A percentile compares a stretch with the other conserved stretches of the same genome.
phyloP scores from a whole-genome alignment of 1,284 basidiomycete genomes.

The Marasmius tenuissimus region DNA sequence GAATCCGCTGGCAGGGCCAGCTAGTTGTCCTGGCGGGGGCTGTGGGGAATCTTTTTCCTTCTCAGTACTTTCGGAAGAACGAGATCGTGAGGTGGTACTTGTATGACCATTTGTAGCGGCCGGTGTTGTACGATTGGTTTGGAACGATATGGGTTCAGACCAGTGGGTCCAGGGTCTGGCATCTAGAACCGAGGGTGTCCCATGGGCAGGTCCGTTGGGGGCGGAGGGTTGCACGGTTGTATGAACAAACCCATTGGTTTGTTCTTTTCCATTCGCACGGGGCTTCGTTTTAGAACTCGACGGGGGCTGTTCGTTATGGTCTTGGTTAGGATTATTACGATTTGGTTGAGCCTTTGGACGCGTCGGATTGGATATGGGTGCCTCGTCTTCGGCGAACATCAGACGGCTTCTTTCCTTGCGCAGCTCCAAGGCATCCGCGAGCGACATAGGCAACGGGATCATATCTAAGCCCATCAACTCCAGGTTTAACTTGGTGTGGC shows the following conservation, averaged over 20 bases:
- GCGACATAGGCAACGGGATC: conserved; percentile 60
- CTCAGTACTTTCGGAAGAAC: conserved; percentile 24
- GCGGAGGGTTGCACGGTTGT: conserved; percentile 12
- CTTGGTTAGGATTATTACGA: conserved; percentile 11
- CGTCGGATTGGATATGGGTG: conserved; percentile 21
- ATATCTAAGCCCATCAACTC: conserved; percentile 47
- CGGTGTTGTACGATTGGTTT: not conserved
- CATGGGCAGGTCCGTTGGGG: conserved; percentile 8
- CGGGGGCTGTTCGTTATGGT: conserved; percentile 21
- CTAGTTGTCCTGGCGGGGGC: conserved; percentile 38
- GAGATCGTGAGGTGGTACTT: conserved; percentile 11
- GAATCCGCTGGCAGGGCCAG: conserved; percentile 47
- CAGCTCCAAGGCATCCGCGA: conserved; percentile 55
- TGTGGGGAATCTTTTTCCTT: conserved; percentile 23
- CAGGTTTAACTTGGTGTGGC: conserved; percentile 6
- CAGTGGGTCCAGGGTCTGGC: conserved; percentile 15
- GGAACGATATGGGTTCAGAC: conserved; percentile 9
- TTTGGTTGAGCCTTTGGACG: conserved; percentile 7
- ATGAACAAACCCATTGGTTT: conserved; percentile 28
- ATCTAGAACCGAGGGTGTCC: conserved; percentile 7
- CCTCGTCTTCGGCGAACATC: conserved; percentile 48
- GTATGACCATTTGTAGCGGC: not conserved
- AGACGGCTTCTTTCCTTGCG: conserved; percentile 57
- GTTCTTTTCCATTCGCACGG: conserved; percentile 40
- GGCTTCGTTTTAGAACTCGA: conserved; percentile 40